phyloP scores from a whole-genome alignment of 164 flowering plant species.

The Macadamia integrifolia region DNA sequence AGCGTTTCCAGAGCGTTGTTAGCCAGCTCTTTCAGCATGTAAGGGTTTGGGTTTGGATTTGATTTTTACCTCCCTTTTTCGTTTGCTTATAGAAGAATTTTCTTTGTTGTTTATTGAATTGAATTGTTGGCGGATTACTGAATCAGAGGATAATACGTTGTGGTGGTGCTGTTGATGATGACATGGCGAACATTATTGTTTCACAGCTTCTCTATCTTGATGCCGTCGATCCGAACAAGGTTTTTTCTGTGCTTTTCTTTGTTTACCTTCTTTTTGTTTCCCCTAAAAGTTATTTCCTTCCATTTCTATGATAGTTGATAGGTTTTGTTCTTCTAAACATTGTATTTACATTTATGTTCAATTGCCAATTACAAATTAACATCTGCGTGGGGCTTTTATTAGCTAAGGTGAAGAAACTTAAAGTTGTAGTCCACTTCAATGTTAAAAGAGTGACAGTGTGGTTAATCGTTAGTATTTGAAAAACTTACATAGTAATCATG shows the following conservation, averaged over 20 bases:
- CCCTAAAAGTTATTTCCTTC: not conserved
- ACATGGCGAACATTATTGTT: slow-evolving; percentile 91
- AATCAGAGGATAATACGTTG: slow-evolving; percentile 91
- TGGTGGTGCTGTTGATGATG: slow-evolving; percentile 97
- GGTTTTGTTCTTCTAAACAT: too few relatives aligned
- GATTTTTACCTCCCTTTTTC: not conserved
- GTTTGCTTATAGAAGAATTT: not conserved
- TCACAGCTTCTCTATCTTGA: slow-evolving; percentile 96
- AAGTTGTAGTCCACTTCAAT: too few relatives aligned
- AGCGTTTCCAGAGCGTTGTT: slow-evolving; percentile 77
- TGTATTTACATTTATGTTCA: too few relatives aligned
- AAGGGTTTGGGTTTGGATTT: slow-evolving; percentile 15
- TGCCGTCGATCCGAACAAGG: slow-evolving; percentile 91
- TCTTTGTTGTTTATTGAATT: not conserved
- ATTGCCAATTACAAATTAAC: too few relatives aligned
- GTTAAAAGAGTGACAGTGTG: too few relatives aligned
- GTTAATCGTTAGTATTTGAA: too few relatives aligned
- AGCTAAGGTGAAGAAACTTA: too few relatives aligned
- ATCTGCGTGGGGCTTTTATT: too few relatives aligned
- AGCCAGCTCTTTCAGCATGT: slow-evolving; percentile 96
- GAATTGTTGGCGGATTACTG: not conserved
- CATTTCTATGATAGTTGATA: too few relatives aligned
- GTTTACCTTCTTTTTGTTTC: not conserved
- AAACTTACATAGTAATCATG: too few relatives aligned
- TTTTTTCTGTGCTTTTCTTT: slow-evolving; percentile 13